phyloP scores from a whole-genome alignment of 352 stramenopile genomes.

The Phytopythium delawarense region DNA sequence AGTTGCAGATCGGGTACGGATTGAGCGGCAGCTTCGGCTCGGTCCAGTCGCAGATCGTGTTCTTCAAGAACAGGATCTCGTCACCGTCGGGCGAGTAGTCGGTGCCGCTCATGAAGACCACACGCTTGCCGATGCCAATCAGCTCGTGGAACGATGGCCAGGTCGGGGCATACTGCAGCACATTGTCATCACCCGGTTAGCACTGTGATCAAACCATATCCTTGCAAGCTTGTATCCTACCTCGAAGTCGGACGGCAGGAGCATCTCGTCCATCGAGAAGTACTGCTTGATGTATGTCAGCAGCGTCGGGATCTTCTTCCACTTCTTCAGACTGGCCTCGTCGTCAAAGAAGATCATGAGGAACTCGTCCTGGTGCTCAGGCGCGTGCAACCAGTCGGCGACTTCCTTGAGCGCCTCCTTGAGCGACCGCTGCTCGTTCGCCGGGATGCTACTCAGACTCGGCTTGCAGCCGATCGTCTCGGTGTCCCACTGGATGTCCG shows the following conservation, averaged over 20 bases:
- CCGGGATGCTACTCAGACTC: slow-evolving; percentile 62
- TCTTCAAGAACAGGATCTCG: slow-evolving; percentile 75
- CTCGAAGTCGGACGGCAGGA: slow-evolving; percentile 57
- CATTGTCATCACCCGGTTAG: slow-evolving; percentile 4
- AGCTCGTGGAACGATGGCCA: slow-evolving; percentile 74
- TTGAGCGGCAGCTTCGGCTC: slow-evolving; percentile 59
- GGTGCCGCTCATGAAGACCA: slow-evolving; percentile 75
- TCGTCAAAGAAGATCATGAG: slow-evolving; percentile 86
- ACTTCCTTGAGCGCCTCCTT: slow-evolving; percentile 45
- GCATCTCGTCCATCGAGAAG: slow-evolving; percentile 59
- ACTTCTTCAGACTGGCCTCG: slow-evolving; percentile 62
- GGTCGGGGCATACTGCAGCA: slow-evolving; percentile 28
- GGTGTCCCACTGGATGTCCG: slow-evolving; percentile 64
- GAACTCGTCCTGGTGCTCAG: slow-evolving; percentile 59
- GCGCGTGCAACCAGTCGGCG: slow-evolving; percentile 47
- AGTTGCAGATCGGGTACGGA: slow-evolving; percentile 60
- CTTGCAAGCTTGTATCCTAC: slow-evolving; percentile 17
- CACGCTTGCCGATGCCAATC: slow-evolving; percentile 49
- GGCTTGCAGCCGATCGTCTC: slow-evolving; percentile 68
- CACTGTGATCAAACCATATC: slow-evolving; percentile 1
- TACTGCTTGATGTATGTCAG: slow-evolving; percentile 59
- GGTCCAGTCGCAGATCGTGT: slow-evolving; percentile 72
- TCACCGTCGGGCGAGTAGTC: slow-evolving; percentile 64
- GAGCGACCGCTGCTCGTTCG: slow-evolving; percentile 47
- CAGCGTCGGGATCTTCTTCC: slow-evolving; percentile 73